Conservation (phyloP, 2,329 filamentous ascomycete genomes). For the Sphaerulina vaccinii region DNA sequence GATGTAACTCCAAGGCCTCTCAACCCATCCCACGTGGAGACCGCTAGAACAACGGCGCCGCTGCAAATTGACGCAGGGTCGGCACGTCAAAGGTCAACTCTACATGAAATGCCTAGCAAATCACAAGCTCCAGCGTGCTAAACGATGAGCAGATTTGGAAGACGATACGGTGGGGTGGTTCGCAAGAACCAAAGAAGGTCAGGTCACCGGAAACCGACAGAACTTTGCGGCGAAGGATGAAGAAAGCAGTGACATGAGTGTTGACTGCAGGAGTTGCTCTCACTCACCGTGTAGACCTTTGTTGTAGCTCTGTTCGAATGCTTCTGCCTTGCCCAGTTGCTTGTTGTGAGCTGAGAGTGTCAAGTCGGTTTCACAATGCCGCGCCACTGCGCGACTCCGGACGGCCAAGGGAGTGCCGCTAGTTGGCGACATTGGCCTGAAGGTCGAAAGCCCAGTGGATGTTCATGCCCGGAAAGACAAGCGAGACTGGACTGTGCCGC, state of each 20-base stretch:
- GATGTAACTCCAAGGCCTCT: slow-evolving; percentile 6
- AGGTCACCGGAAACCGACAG: background rate
- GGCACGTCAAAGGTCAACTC: background rate
- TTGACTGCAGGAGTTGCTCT: background rate
- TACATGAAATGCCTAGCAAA: slow-evolving; percentile 2
- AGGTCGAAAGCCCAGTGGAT: slow-evolving; percentile 1
- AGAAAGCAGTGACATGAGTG: background rate
- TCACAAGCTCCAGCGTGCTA: background rate
- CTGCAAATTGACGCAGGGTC: slow-evolving; percentile 10
- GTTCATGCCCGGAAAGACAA: slow-evolving; percentile 1
- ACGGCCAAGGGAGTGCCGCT: slow-evolving; percentile 1
- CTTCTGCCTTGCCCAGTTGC: too few relatives aligned
- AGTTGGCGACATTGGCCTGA: slow-evolving; percentile 2
- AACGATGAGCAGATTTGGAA: slow-evolving; percentile 5
- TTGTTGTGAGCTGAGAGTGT: too few relatives aligned
- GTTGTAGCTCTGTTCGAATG: background rate
- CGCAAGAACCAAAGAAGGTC: background rate
- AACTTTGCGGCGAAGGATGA: background rate
- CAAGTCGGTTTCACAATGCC: slow-evolving; percentile 1
- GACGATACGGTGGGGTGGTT: background rate
- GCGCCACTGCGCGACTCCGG: slow-evolving; percentile 3
- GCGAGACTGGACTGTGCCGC: background rate
- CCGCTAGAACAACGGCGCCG: slow-evolving; percentile 6
- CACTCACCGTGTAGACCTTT: background rate
- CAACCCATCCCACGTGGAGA: slow-evolving; percentile 11